Conservation (phyloP, 345 rosid genomes). For the Brassica carinata region DNA sequence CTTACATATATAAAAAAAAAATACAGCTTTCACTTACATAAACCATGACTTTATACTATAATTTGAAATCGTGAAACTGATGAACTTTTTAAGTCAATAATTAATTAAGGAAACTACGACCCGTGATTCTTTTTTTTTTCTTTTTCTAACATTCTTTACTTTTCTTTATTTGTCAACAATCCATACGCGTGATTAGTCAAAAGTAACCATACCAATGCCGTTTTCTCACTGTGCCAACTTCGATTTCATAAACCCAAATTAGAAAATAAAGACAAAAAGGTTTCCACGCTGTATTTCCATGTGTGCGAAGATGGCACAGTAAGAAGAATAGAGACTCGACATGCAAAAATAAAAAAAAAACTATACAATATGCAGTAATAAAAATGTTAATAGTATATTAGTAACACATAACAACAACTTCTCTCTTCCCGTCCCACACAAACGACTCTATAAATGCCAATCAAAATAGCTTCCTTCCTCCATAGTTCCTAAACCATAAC, state of each 20-base stretch:
- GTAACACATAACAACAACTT: not conserved
- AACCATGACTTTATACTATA: not conserved
- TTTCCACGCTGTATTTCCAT: constrained; percentile 43
- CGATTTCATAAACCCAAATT: constrained; percentile 36
- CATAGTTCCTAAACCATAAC: constrained; percentile 26
- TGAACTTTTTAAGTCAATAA: constrained; percentile 13
- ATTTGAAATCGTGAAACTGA: not conserved
- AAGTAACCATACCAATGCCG: constrained; percentile 22
- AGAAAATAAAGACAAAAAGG: constrained; percentile 28
- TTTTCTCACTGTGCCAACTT: constrained; percentile 34
- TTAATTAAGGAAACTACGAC: constrained; percentile 28
- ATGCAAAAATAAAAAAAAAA: not conserved
- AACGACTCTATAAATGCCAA: constrained; percentile 39
- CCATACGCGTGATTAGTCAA: constrained; percentile 39
- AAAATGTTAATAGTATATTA: not conserved
- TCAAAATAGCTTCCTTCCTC: constrained; percentile 18
- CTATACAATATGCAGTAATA: not conserved
- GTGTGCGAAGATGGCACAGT: constrained; percentile 16
- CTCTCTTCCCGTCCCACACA: constrained; percentile 2
- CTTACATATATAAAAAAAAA: not conserved
- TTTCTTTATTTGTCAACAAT: constrained; percentile 18
- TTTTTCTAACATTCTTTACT: constrained; percentile 13
- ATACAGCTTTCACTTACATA: not conserved
- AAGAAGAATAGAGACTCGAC: constrained; percentile 17
- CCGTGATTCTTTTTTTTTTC: constrained; percentile 33